These are phyloP conservation scores for Aspergillus steynii DNA, from an alignment of 495 filamentous ascomycete species.

Conservation along the genomic window DNA sequence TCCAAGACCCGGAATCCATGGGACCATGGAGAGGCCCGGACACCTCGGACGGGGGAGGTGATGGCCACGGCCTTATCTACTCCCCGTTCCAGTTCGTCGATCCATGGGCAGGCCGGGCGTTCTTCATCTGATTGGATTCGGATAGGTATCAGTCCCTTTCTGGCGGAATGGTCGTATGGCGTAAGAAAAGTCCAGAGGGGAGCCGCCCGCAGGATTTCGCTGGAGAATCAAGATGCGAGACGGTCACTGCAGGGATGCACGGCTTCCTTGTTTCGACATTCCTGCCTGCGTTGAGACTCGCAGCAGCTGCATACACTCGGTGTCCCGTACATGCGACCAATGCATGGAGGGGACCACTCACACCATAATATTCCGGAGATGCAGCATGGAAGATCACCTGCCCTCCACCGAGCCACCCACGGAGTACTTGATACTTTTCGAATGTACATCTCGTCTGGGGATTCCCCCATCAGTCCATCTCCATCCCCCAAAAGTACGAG, in stretches of 20 bases:
- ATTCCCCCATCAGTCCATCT: not conserved
- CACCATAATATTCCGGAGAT: constrained; percentile 8
- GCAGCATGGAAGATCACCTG: constrained; percentile 15
- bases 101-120: not conserved
- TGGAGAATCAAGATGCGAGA: not conserved
- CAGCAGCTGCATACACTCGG: constrained; percentile 1
- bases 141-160: not conserved
- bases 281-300: not conserved
- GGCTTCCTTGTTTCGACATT: constrained; percentile 13
- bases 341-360: constrained; percentile 5
- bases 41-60: not conserved
- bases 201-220: too few species aligned
- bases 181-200: too few species aligned
- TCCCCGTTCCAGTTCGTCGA: not conserved
- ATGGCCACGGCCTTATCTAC: not conserved
- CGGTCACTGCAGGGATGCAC: constrained; percentile 2
- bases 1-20: not conserved
- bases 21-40: not conserved
- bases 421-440: not conserved
- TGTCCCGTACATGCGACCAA: not conserved
- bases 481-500: too few species aligned
- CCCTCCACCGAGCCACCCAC: constrained; percentile 3
- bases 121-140: not conserved
- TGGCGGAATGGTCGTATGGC: not conserved
- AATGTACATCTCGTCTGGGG: too few species aligned